A percentile compares a stretch with the other conserved stretches of the same genome.
Conservation (phyloP, 1,139 yeast species). For the Petasospora fabianii region DNA sequence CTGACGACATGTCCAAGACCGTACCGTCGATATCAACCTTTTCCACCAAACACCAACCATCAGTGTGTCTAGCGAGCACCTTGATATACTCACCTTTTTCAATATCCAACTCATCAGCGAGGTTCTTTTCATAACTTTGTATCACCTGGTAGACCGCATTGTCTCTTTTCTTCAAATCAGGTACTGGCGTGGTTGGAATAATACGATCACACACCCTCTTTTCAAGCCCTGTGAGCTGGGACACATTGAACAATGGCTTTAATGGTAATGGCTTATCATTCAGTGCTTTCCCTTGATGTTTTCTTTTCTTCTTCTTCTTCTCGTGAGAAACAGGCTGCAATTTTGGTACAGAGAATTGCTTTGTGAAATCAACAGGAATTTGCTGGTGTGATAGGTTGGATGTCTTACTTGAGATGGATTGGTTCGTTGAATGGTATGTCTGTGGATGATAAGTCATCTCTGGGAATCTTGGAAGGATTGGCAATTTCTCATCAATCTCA, state of each 20-base stretch:
- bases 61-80: constrained; percentile 37
- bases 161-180: constrained; percentile 14
- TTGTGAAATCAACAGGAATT: constrained; percentile 12
- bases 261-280: neutral
- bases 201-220: constrained; percentile 15
- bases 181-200: constrained; percentile 22
- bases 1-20: constrained; percentile 9
- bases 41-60: constrained; percentile 42
- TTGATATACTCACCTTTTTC: constrained; percentile 31
- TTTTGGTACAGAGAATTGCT: constrained; percentile 12
- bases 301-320: constrained; percentile 4
- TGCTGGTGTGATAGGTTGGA: constrained; percentile 15
- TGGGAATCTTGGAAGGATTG: constrained; percentile 25
- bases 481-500: constrained; percentile 20
- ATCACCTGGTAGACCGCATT: constrained; percentile 25
- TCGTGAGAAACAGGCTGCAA: constrained; percentile 15
- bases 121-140: constrained; percentile 28
- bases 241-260: constrained; percentile 2
- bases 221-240: constrained; percentile 20
- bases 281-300: neutral
- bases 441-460: constrained; percentile 20
- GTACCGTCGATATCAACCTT: constrained; percentile 28
- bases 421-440: constrained; percentile 6
- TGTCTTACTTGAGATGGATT: constrained; percentile 7
- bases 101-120: constrained; percentile 35